phyloP scores from a whole-genome alignment of 371 early-diverging fungal genomes.

The Entomophthora muscae region DNA sequence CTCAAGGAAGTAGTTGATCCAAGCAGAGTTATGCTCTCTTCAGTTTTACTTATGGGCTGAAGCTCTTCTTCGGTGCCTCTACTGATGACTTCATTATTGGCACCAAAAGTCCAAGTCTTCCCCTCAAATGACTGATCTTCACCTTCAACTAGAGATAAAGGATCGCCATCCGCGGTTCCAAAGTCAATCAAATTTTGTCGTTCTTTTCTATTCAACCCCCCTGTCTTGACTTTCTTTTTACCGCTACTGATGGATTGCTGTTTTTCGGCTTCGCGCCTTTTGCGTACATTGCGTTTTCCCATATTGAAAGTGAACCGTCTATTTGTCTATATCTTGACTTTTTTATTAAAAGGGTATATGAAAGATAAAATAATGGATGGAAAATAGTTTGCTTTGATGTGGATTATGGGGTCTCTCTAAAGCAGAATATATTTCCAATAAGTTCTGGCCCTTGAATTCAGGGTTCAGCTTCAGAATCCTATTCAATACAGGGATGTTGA shows the following conservation, averaged over 20 bases:
- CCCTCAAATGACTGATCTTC: conserved; percentile 13
- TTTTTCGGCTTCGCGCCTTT: conserved; percentile 15
- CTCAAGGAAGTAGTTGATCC: not conserved
- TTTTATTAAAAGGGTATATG: too few species aligned
- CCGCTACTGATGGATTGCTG: not conserved
- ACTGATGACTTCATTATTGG: conserved; percentile 13
- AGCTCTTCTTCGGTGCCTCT: conserved; percentile 7
- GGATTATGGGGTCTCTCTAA: too few species aligned
- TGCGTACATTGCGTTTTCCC: conserved; percentile 14
- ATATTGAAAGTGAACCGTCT: too few species aligned
- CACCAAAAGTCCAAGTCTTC: conserved; percentile 8
- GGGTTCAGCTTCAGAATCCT: too few species aligned
- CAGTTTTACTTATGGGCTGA: not conserved
- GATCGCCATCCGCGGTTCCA: conserved; percentile 4
- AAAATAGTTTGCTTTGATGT: too few species aligned
- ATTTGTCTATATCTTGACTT: too few species aligned
- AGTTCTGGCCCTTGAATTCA: too few species aligned
- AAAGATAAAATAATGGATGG: too few species aligned
- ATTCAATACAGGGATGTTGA: too few species aligned
- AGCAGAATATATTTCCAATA: too few species aligned
- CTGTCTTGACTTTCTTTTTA: conserved; percentile 13
- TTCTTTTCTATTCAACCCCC: not conserved
- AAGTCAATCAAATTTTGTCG: not conserved
- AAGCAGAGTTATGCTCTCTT: not conserved
- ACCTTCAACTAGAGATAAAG: conserved; percentile 13